Evolutionary conservation across 1,284 basidiomycete species (phyloP).

Genomic region (Papiliotrema fonsecae): DNA sequence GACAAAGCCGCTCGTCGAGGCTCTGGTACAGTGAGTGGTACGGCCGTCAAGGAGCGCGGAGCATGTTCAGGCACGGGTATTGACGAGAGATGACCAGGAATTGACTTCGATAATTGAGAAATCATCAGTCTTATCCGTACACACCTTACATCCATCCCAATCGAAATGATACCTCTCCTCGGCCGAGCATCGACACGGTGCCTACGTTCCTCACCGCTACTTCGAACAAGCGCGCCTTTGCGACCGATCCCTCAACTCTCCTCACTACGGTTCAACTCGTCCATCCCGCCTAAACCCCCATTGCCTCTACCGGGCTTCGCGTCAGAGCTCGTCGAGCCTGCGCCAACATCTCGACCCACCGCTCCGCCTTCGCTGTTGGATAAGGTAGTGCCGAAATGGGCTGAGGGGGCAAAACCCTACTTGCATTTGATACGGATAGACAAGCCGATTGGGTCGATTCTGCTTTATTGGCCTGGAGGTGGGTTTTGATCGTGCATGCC

Average conservation of each 20-base stretch:
- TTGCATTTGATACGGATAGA: conserved; percentile 80
- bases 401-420: conserved; percentile 58
- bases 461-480: conserved; percentile 93
- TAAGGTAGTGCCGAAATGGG: conserved; percentile 31
- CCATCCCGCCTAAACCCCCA: not conserved
- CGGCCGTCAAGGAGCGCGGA: not conserved
- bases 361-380: conserved; percentile 22
- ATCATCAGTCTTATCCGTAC: too few species aligned
- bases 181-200: not conserved
- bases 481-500: conserved; percentile 36
- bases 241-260: not conserved
- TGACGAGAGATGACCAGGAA: too few species aligned
- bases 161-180: not conserved
- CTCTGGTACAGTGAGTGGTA: too few species aligned
- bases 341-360: conserved; percentile 1
- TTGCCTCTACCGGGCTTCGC: conserved; percentile 6
- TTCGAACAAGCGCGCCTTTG: not conserved
- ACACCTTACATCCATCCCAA: not conserved
- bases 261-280: not conserved
- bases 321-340: conserved; percentile 9
- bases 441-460: conserved; percentile 89
- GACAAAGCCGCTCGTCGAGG: too few species aligned
- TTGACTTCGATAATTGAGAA: too few species aligned
- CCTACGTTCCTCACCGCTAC: too few species aligned
- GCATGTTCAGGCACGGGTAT: too few species aligned